Percentiles rank a stretch among this genome's conserved stretches.
These are phyloP conservation scores for Hypomyces rosellus DNA, from an alignment of 2,329 filamentous ascomycete genomes.

Conservation along the genomic window DNA sequence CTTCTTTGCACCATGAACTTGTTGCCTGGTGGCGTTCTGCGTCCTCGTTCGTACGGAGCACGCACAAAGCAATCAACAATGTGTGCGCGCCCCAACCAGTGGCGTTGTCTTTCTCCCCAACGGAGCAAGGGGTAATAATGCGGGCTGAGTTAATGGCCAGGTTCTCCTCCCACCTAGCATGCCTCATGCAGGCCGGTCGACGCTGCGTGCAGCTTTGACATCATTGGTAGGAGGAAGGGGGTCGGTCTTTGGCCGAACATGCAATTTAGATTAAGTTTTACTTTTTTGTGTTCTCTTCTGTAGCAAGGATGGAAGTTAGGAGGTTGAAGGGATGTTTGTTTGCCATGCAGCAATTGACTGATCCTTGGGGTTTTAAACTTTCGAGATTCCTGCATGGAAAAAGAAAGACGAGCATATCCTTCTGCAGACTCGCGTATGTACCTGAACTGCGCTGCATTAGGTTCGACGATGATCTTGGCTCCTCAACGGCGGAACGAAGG, in stretches of 20 bases:
- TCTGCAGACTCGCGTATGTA: too few relatives aligned
- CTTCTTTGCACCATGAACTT: too few relatives aligned
- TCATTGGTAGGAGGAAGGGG: slow-evolving; percentile 2
- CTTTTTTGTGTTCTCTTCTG: too few relatives aligned
- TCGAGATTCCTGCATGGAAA: too few relatives aligned
- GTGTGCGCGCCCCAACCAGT: neutral
- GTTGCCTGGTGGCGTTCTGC: too few relatives aligned
- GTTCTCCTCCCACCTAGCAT: neutral
- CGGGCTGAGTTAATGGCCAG: neutral
- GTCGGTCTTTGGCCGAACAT: slow-evolving; percentile 11
- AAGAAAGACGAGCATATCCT: too few relatives aligned
- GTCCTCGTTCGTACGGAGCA: too few relatives aligned
- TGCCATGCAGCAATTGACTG: too few relatives aligned
- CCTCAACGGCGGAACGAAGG: slow-evolving; percentile 7
- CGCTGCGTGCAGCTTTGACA: neutral
- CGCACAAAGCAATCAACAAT: neutral
- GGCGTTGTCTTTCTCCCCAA: neutral
- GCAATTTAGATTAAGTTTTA: neutral
- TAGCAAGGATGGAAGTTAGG: too few relatives aligned
- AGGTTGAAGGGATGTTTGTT: too few relatives aligned
- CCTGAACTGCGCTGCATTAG: neutral
- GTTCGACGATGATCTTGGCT: slow-evolving; percentile 7
- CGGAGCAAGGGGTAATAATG: neutral
- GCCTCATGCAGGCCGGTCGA: neutral
- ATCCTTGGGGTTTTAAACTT: too few relatives aligned